These are phyloP conservation scores for Sporothrix variecibatus DNA, from an alignment of 2,329 filamentous ascomycete species.

Conservation along the genomic window DNA sequence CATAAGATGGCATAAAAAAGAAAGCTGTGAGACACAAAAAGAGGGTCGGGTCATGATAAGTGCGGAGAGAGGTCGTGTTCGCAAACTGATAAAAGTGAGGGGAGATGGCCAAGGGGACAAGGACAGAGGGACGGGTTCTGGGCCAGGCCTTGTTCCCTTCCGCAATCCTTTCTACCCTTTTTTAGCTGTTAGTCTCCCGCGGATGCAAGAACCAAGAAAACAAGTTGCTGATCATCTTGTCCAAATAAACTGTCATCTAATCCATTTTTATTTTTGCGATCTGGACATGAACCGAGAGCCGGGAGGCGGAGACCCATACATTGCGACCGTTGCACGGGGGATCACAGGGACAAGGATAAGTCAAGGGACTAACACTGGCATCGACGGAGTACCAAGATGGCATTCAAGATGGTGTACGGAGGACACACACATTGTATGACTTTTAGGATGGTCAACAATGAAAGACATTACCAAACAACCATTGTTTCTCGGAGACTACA, in stretches of 20 bases:
- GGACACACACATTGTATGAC: neutral
- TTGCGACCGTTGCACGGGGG: neutral
- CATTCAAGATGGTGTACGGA: too few relatives aligned
- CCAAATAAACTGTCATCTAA: too few relatives aligned
- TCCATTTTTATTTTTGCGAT: neutral
- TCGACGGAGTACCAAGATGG: neutral
- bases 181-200: neutral
- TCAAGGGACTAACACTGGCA: neutral
- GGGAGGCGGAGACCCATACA: neutral
- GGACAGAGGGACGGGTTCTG: neutral
- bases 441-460: neutral
- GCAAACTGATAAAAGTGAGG: neutral
- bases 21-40: slow-evolving; percentile 15
- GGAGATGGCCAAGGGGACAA: neutral
- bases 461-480: neutral
- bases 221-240: slow-evolving; percentile 5
- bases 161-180: neutral
- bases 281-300: neutral
- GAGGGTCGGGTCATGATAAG: slow-evolving; percentile 2
- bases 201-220: neutral
- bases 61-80: neutral
- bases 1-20: neutral
- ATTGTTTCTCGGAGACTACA: neutral
- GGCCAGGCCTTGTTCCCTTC: neutral
- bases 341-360: neutral